Conservation (phyloP, 1,284 basidiomycete species). For the Trichosporon sp. region DNA sequence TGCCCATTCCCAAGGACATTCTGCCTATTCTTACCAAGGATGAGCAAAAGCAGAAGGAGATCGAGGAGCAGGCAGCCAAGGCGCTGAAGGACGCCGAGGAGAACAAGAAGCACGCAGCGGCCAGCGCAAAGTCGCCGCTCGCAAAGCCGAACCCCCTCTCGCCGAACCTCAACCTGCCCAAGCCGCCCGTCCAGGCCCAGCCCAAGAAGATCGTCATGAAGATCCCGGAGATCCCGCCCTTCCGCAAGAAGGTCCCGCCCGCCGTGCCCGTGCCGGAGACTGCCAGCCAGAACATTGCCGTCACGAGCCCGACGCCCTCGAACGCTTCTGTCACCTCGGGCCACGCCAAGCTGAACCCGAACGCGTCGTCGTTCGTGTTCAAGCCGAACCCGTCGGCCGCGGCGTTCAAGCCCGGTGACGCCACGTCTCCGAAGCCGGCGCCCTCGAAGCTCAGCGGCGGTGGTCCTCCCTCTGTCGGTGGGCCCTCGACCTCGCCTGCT, state of each 20-base stretch:
- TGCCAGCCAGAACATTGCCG: conserved; percentile 34
- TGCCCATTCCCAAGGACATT: conserved; percentile 88
- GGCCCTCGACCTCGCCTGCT: neutral
- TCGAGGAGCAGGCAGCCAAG: conserved; percentile 70
- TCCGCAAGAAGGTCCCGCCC: conserved; percentile 54
- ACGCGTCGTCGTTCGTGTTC: conserved; percentile 63
- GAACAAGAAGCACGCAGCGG: conserved; percentile 48
- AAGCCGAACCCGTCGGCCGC: conserved; percentile 57
- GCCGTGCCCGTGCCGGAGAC: conserved; percentile 40
- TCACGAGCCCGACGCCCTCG: conserved; percentile 53
- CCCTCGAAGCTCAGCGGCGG: neutral
- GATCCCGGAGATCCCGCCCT: conserved; percentile 88
- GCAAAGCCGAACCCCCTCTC: conserved; percentile 16
- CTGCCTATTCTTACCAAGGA: conserved; percentile 88
- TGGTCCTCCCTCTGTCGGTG: neutral
- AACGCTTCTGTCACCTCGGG: conserved; percentile 29
- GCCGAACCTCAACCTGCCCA: conserved; percentile 19
- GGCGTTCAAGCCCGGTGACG: conserved; percentile 50
- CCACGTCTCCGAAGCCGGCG: neutral
- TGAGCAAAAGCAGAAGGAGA: conserved; percentile 75
- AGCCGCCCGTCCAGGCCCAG: conserved; percentile 14
- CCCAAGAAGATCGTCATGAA: conserved; percentile 50
- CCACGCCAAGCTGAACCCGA: conserved; percentile 64
- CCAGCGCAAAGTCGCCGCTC: conserved; percentile 20
- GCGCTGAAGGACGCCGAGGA: conserved; percentile 58